A percentile compares a stretch with the other conserved stretches of the same genome.
Evolutionary conservation across 176 grass and related monocot genomes (phyloP).

Genomic region (Zea mays): DNA sequence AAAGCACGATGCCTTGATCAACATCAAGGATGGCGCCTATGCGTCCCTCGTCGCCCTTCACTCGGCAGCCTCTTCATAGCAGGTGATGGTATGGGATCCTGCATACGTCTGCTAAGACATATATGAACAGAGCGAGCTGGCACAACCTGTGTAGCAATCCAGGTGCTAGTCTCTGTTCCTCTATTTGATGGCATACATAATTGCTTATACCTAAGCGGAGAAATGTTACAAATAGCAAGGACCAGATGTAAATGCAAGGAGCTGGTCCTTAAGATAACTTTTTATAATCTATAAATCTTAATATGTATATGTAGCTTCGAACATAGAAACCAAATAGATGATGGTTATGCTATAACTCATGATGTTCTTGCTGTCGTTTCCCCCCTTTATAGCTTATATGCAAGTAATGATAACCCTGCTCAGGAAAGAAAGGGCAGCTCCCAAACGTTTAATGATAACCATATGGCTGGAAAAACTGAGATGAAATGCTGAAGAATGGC

Average conservation of each 20-base stretch:
- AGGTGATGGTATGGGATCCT: slow-evolving; percentile 3
- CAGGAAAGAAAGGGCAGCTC: not conserved
- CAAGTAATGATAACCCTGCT: not conserved
- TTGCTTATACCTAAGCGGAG: slow-evolving; percentile 37
- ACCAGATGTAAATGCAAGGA: slow-evolving; percentile 52
- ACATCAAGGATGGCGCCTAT: slow-evolving; percentile 90
- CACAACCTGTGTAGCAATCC: slow-evolving; percentile 28
- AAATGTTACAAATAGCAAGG: slow-evolving; percentile 44
- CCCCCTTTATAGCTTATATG: not conserved
- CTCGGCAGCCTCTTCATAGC: slow-evolving; percentile 48
- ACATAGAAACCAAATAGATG: slow-evolving; percentile 40
- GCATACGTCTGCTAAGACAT: slow-evolving; percentile 20
- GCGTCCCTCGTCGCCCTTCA: slow-evolving; percentile 95
- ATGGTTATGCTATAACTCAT: slow-evolving; percentile 33
- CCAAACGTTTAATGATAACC: not conserved
- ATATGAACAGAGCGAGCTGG: slow-evolving; percentile 7
- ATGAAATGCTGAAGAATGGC: not conserved
- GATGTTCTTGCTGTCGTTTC: slow-evolving; percentile 14
- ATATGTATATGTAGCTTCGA: slow-evolving; percentile 44
- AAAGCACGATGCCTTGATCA: slow-evolving; percentile 81
- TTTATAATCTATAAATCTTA: slow-evolving; percentile 31
- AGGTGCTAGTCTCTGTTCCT: slow-evolving; percentile 43
- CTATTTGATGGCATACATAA: slow-evolving; percentile 48
- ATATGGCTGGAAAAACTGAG: slow-evolving; percentile 4
- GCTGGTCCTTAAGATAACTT: slow-evolving; percentile 41